These are phyloP conservation scores for Comarum palustre DNA, from an alignment of 306 rosid genomes.

Conservation along the genomic window DNA sequence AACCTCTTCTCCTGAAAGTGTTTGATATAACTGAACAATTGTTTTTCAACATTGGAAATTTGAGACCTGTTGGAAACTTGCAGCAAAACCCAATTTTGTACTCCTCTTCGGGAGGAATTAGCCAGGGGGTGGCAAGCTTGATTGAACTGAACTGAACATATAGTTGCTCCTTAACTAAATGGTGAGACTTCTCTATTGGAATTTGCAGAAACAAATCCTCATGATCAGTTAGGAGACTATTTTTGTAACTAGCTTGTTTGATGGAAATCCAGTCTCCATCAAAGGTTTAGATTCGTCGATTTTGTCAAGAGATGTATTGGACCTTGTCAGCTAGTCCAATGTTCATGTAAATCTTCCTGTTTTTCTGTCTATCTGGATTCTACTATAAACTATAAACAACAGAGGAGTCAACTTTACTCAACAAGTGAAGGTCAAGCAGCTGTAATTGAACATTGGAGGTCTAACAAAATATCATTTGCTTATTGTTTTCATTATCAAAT, in stretches of 20 bases:
- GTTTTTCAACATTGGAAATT: conserved; percentile 27
- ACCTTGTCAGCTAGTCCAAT: neutral
- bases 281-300: conserved; percentile 15
- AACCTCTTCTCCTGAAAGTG: conserved; percentile 20
- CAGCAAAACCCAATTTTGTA: conserved; percentile 56
- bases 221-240: conserved; percentile 36
- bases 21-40: conserved; percentile 21
- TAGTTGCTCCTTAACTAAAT: conserved; percentile 31
- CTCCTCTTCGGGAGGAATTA: conserved; percentile 31
- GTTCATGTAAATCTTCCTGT: neutral
- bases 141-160: conserved; percentile 31
- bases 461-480: neutral
- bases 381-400: neutral
- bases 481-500: too few relatives aligned
- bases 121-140: conserved; percentile 39
- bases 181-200: conserved; percentile 30
- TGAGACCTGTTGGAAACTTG: conserved; percentile 31
- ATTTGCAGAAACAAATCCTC: conserved; percentile 47
- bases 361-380: neutral
- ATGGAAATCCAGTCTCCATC: conserved; percentile 4
- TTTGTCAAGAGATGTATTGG: neutral
- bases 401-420: neutral
- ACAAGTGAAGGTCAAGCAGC: neutral
- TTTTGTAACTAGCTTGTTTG: conserved; percentile 32
- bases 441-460: neutral